phyloP scores from a whole-genome alignment of 73 alveolate genomes.

The Blepharisma stoltei region DNA sequence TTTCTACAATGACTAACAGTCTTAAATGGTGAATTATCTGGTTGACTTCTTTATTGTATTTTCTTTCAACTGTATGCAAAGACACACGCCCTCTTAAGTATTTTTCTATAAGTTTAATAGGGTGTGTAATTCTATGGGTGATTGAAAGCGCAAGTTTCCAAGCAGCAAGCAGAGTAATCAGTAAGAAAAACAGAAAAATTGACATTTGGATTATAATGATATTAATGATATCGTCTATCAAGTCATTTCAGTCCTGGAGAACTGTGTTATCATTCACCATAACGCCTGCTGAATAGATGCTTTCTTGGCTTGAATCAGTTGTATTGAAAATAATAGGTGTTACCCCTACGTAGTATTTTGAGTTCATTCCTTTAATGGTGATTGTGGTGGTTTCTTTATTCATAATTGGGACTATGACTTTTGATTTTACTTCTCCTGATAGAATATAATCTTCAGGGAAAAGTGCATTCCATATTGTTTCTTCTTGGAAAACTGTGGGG shows the following conservation, averaged over 20 bases:
- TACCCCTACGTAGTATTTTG: background rate
- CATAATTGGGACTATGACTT: background rate
- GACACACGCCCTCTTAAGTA: slow-evolving; percentile 1
- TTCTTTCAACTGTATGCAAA: background rate
- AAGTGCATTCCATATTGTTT: background rate
- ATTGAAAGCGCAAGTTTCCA: background rate
- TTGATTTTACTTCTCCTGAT: background rate
- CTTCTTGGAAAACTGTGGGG: background rate
- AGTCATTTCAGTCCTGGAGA: background rate
- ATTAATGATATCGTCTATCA: background rate
- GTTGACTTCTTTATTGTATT: slow-evolving; percentile 19
- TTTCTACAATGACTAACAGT: background rate
- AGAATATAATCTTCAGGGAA: background rate
- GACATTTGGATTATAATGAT: slow-evolving; percentile 9
- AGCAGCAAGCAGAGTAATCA: background rate
- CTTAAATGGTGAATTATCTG: background rate
- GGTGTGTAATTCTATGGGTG: slow-evolving; percentile 4
- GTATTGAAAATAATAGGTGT: background rate
- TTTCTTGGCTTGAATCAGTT: background rate
- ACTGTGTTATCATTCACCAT: background rate
- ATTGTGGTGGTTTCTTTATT: background rate
- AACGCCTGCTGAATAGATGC: background rate
- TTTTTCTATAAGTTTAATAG: background rate
- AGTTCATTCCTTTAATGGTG: background rate
- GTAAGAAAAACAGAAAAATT: background rate